A percentile compares a stretch with the other conserved stretches of the same genome.
Evolutionary conservation across 108 stramenopile species (phyloP).

Genomic region (Chaetoceros muelleri): DNA sequence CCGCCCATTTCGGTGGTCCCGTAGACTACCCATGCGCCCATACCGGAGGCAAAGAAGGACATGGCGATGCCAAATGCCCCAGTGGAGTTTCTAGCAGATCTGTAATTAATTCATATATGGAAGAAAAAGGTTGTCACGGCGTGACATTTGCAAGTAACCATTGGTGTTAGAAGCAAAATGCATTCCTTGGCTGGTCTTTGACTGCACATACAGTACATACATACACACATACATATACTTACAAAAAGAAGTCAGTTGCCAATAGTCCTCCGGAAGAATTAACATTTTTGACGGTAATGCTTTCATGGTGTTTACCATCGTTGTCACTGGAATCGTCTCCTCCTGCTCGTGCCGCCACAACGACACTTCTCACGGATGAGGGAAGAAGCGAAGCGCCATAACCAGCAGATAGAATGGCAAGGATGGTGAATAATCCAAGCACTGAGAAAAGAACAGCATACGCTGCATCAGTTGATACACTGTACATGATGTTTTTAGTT

Average conservation of each 20-base stretch:
- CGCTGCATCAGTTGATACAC: constrained; percentile 38
- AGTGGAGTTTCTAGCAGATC: constrained; percentile 48
- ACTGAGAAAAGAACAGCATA: constrained; percentile 53
- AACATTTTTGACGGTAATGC: too few relatives aligned
- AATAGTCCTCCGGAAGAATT: constrained; percentile 1
- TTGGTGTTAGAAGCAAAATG: neutral
- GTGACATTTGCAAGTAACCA: neutral
- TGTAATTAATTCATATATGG: constrained; percentile 9
- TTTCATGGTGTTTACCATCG: too few relatives aligned
- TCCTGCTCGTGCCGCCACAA: constrained; percentile 21
- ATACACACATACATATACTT: neutral
- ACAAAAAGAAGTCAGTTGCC: constrained; percentile 33
- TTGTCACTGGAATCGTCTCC: too few relatives aligned
- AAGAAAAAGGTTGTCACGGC: constrained; percentile 3
- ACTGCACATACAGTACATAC: neutral
- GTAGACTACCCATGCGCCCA: constrained; percentile 76
- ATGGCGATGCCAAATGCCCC: constrained; percentile 36
- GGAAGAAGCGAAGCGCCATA: constrained; percentile 14
- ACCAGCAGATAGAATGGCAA: constrained; percentile 35
- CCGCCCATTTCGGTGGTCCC: constrained; percentile 68
- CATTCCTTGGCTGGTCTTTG: too few relatives aligned
- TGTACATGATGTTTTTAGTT: neutral
- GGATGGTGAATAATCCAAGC: constrained; percentile 33
- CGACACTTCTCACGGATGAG: constrained; percentile 12
- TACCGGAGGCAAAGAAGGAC: constrained; percentile 59